phyloP scores from a whole-genome alignment of 2,329 filamentous ascomycete species.

The Lachnellula arida region DNA sequence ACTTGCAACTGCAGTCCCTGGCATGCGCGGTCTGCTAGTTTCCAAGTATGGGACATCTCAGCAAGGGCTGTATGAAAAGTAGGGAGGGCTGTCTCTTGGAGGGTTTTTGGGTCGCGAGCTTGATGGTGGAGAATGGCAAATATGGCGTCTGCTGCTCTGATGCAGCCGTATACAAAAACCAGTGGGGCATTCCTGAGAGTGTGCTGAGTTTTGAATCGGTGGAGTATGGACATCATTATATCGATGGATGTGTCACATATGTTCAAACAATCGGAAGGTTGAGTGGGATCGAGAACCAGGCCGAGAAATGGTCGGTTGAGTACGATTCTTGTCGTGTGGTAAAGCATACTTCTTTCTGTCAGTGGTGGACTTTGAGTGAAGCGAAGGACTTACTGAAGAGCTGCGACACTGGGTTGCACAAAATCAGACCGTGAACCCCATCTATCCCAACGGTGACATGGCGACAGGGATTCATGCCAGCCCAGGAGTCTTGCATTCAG shows the following conservation, averaged over 20 bases:
- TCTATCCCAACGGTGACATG: slow-evolving; percentile 8
- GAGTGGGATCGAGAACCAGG: background rate
- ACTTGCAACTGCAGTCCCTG: too few relatives aligned
- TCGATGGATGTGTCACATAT: slow-evolving; percentile 10
- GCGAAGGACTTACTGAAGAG: slow-evolving; percentile 9
- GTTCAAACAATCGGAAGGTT: background rate
- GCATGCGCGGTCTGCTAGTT: too few relatives aligned
- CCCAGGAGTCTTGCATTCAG: slow-evolving; percentile 9
- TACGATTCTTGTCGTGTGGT: background rate
- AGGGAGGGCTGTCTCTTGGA: too few relatives aligned
- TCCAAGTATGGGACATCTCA: too few relatives aligned
- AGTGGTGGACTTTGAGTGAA: background rate
- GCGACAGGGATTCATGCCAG: slow-evolving; percentile 7
- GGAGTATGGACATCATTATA: slow-evolving; percentile 6
- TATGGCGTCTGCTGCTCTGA: slow-evolving; percentile 9
- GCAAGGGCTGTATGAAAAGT: too few relatives aligned
- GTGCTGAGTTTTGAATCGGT: slow-evolving; percentile 11
- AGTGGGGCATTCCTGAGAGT: slow-evolving; percentile 4
- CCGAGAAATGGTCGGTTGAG: background rate
- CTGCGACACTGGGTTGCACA: slow-evolving; percentile 7
- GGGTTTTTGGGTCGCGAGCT: too few relatives aligned
- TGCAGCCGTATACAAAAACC: slow-evolving; percentile 9
- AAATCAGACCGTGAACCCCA: slow-evolving; percentile 9
- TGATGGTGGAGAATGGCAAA: background rate
- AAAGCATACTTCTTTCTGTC: background rate